phyloP scores from a whole-genome alignment of 257 asterid species.

The Parsonsia alboflavescens region DNA sequence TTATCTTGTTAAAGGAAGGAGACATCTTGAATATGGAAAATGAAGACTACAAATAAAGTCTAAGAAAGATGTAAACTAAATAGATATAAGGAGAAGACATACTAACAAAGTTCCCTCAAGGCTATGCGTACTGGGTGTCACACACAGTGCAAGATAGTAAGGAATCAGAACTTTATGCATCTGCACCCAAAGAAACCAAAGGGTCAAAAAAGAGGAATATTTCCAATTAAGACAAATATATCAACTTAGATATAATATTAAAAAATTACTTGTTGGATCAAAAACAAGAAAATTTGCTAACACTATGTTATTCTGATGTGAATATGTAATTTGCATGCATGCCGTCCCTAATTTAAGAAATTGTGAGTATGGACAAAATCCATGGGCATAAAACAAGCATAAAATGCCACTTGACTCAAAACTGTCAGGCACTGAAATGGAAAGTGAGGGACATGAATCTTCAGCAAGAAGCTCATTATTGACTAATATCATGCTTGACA shows the following conservation, averaged over 20 bases:
- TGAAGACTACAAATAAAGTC: background rate
- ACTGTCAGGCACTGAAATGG: too few species aligned
- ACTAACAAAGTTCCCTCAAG: constrained; percentile 95
- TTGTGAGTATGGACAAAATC: too few species aligned
- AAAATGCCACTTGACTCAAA: too few species aligned
- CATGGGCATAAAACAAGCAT: too few species aligned
- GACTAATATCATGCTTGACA: background rate
- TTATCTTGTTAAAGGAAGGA: background rate
- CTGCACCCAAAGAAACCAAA: constrained; percentile 36
- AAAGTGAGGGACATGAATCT: background rate
- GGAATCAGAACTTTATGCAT: constrained; percentile 92
- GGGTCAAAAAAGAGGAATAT: background rate
- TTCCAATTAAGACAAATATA: background rate
- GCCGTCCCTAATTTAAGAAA: too few species aligned
- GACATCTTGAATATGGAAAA: background rate
- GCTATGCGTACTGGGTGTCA: constrained; percentile 88
- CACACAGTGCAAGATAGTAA: constrained; percentile 66
- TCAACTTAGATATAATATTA: background rate
- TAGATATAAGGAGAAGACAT: constrained; percentile 13
- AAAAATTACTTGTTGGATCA: background rate
- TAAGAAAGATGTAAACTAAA: background rate
- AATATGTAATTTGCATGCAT: too few species aligned
- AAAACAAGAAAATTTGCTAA: background rate
- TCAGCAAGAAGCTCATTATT: background rate
- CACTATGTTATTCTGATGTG: background rate